These are phyloP conservation scores for Arctostaphylos glauca DNA, from an alignment of 148 eudicot species.

Conservation along the genomic window DNA sequence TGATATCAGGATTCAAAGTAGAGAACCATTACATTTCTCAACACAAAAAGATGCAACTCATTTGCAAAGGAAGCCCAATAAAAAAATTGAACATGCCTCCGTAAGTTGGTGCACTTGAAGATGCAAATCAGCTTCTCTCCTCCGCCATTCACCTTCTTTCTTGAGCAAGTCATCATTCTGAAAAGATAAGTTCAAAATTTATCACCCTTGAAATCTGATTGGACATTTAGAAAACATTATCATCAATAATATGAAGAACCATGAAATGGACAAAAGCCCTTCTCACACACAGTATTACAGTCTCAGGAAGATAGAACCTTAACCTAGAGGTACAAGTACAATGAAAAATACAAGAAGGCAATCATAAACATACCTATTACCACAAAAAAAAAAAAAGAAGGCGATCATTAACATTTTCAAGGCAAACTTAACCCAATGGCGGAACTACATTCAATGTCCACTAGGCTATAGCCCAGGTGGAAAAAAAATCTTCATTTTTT, in stretches of 20 bases:
- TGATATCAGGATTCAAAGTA: not conserved
- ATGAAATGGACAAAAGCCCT: not conserved
- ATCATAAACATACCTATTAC: not conserved
- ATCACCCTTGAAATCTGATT: slow-evolving; percentile 4
- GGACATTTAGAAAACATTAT: not conserved
- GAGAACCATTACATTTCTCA: not conserved
- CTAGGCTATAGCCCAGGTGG: too few species aligned
- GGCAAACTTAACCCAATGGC: not conserved
- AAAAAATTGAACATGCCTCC: slow-evolving; percentile 37
- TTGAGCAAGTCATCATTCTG: slow-evolving; percentile 57
- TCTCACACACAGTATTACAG: not conserved
- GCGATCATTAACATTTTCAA: not conserved
- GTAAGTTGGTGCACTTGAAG: slow-evolving; percentile 44
- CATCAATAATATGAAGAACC: not conserved
- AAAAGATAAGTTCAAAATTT: slow-evolving; percentile 12
- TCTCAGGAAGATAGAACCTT: not conserved
- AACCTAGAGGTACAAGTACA: not conserved
- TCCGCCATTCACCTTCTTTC: slow-evolving; percentile 55
- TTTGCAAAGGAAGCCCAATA: not conserved
- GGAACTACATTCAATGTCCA: too few species aligned
- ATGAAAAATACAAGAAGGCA: not conserved
- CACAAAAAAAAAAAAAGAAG: not conserved
- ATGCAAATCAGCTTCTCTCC: slow-evolving; percentile 53
- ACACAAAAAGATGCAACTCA: not conserved
- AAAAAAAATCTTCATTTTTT: too few species aligned